phyloP scores from a whole-genome alignment of 2,329 filamentous ascomycete species.

The Botrytis galanthina region DNA sequence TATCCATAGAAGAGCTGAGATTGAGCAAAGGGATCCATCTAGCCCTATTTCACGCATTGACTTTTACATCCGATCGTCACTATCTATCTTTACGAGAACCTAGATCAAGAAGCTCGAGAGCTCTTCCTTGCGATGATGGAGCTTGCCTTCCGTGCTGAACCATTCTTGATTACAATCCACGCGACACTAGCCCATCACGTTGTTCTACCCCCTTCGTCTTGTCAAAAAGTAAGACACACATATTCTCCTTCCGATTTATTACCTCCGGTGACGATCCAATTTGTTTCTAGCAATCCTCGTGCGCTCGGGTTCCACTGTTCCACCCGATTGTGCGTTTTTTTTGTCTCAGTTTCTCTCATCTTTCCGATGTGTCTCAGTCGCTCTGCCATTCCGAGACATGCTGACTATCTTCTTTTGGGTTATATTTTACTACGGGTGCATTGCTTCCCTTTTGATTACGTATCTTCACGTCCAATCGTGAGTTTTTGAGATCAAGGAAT shows the following conservation, averaged over 20 bases:
- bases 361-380: constrained; percentile 16
- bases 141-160: background rate
- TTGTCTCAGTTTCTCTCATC: constrained; percentile 7
- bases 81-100: background rate
- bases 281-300: constrained; percentile 17
- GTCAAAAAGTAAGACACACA: constrained; percentile 18
- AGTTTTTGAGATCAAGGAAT: constrained; percentile 6
- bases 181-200: background rate
- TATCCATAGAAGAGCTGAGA: background rate
- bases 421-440: background rate
- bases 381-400: constrained; percentile 17
- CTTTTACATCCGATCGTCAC: background rate
- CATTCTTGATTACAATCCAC: background rate
- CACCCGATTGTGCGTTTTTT: constrained; percentile 20
- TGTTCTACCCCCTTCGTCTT: background rate
- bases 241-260: constrained; percentile 21
- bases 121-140: background rate
- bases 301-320: constrained; percentile 16
- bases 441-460: background rate
- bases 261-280: constrained; percentile 9
- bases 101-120: background rate
- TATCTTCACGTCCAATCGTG: background rate
- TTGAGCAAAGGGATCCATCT: background rate
- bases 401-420: background rate
- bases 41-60: background rate